These are phyloP conservation scores for Talaromyces proteolyticus DNA, from an alignment of 495 filamentous ascomycete species.

Conservation along the genomic window DNA sequence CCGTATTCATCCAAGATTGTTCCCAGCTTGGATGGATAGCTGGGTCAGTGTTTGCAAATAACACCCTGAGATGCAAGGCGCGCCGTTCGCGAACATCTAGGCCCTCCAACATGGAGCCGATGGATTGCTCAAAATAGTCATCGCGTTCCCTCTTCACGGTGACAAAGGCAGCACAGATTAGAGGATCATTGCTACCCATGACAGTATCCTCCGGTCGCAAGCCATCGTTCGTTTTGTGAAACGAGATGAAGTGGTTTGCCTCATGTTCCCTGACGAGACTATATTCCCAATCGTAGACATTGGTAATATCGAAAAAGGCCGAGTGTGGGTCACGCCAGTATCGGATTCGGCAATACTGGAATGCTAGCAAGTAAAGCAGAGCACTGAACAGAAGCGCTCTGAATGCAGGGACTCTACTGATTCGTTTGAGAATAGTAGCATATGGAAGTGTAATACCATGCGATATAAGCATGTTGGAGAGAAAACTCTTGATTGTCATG, in stretches of 20 bases:
- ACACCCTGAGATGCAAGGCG: conserved; percentile 36
- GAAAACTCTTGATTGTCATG: too few relatives aligned
- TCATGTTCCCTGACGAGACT: conserved; percentile 28
- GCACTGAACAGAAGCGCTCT: conserved; percentile 12
- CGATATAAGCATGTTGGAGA: too few relatives aligned
- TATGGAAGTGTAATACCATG: too few relatives aligned
- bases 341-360: conserved; percentile 17
- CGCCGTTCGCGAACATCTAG: conserved; percentile 37
- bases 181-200: conserved; percentile 5
- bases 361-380: conserved; percentile 19
- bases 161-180: conserved; percentile 25
- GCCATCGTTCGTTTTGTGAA: conserved; percentile 11
- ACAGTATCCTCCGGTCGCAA: neutral
- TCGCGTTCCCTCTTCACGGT: conserved; percentile 21
- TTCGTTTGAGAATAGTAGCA: neutral
- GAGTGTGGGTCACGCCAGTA: conserved; percentile 38
- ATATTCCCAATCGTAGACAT: conserved; percentile 33
- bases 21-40: conserved; percentile 38
- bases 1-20: conserved; percentile 39
- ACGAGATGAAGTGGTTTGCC: conserved; percentile 25
- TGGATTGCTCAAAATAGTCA: conserved; percentile 38
- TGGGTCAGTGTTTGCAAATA: conserved; percentile 47
- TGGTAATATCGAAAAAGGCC: conserved; percentile 31
- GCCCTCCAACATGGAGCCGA: conserved; percentile 45
- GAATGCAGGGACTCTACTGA: conserved; percentile 10